A percentile compares a stretch with the other conserved stretches of the same genome.
These are phyloP conservation scores for Aspergillus phoenicis DNA, from an alignment of 2,329 filamentous ascomycete species.

Conservation along the genomic window DNA sequence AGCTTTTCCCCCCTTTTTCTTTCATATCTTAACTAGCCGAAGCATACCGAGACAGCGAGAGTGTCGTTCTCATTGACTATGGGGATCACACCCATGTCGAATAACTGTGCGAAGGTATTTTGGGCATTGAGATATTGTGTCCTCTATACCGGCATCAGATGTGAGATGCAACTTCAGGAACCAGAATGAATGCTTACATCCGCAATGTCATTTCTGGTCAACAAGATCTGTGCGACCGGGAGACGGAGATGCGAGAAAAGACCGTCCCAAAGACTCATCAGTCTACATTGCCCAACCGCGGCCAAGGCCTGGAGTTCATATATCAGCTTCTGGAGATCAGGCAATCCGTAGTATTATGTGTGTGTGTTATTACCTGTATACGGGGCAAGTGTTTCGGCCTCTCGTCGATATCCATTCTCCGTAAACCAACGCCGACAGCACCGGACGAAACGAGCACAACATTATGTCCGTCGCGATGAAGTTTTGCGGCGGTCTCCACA, in stretches of 20 bases:
- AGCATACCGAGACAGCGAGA: conserved; percentile 72
- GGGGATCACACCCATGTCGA: conserved; percentile 94
- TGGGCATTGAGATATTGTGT: conserved; percentile 96
- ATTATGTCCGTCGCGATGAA: conserved; percentile 86
- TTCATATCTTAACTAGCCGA: background rate
- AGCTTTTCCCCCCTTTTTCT: background rate
- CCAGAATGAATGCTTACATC: conserved; percentile 61
- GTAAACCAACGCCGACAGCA: conserved; percentile 89
- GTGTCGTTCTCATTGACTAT: conserved; percentile 99
- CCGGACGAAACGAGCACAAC: conserved; percentile 97
- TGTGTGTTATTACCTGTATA: conserved; percentile 65
- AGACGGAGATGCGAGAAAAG: conserved; percentile 85
- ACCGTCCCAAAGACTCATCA: conserved; percentile 95
- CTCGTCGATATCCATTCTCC: conserved; percentile 84
- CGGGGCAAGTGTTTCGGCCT: conserved; percentile 88
- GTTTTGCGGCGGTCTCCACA: conserved; percentile 86
- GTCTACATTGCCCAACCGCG: conserved; percentile 90
- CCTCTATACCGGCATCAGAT: conserved; percentile 54
- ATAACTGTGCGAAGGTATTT: conserved; percentile 85
- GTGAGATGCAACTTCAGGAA: background rate
- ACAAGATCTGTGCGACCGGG: conserved; percentile 89
- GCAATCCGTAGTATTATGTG: background rate
- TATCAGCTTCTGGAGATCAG: background rate
- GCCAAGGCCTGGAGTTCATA: conserved; percentile 68
- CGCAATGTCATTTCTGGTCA: conserved; percentile 94